A percentile compares a stretch with the other conserved stretches of the same genome.
phyloP scores from a whole-genome alignment of 1,284 basidiomycete genomes.

The Bjerkandera adusta region DNA sequence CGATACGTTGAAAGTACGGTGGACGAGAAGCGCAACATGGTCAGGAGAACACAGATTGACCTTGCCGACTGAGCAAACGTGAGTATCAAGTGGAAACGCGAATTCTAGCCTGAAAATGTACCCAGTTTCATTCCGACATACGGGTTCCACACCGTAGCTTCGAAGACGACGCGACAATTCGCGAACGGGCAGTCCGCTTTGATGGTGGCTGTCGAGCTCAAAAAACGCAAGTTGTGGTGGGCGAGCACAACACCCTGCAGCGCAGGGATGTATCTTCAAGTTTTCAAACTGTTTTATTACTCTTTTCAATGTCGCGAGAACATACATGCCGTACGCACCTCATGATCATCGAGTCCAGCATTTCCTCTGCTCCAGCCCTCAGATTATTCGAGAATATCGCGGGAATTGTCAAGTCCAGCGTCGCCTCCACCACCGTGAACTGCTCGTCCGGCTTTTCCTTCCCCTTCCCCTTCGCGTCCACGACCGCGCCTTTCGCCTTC shows the following conservation, averaged over 20 bases:
- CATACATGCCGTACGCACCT: conserved; percentile 51
- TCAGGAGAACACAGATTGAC: conserved; percentile 92
- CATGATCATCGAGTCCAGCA: conserved; percentile 93
- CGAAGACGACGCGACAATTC: conserved; percentile 74
- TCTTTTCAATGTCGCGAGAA: conserved; percentile 11
- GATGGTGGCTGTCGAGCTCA: conserved; percentile 67
- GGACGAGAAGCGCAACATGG: conserved; percentile 90
- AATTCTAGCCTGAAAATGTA: conserved; percentile 36
- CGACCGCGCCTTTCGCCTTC: conserved; percentile 31
- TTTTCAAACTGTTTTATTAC: conserved; percentile 4
- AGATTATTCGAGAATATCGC: conserved; percentile 78
- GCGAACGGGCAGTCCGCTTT: conserved; percentile 88
- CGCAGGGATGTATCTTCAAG: conserved; percentile 82
- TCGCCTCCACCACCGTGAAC: conserved; percentile 67
- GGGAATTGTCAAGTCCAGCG: conserved; percentile 76
- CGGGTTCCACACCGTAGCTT: conserved; percentile 90
- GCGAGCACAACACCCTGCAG: conserved; percentile 87
- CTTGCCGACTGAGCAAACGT: conserved; percentile 61
- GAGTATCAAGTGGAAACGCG: conserved; percentile 5
- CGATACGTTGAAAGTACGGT: conserved; percentile 95
- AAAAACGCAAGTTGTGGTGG: conserved; percentile 77
- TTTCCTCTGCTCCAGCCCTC: conserved; percentile 75
- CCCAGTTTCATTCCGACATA: conserved; percentile 82
- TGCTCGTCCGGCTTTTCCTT: conserved; percentile 40
- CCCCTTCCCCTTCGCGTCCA: conserved; percentile 42